phyloP scores from a whole-genome alignment of 345 rosid genomes.

The Citrus unshiu region DNA sequence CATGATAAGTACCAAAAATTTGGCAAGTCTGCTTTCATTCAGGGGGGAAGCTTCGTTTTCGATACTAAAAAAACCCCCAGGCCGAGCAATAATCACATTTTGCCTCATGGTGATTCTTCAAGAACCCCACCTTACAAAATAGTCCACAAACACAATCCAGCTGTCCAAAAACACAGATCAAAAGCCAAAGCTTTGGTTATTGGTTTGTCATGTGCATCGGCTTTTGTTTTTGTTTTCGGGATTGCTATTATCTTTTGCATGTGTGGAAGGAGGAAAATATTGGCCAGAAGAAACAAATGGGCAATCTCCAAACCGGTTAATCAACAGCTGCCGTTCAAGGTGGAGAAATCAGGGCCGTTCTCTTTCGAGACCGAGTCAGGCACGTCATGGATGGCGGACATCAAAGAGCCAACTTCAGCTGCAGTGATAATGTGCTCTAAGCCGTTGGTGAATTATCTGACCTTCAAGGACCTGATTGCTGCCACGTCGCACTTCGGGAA shows the following conservation, averaged over 20 bases:
- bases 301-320: conserved; percentile 72
- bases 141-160: conserved; percentile 2
- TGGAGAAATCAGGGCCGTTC: conserved; percentile 91
- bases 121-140: conserved; percentile 15
- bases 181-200: conserved; percentile 32
- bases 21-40: conserved; percentile 65
- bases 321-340: conserved; percentile 50
- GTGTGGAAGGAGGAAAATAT: conserved; percentile 30
- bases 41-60: conserved; percentile 46
- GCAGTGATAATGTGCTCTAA: conserved; percentile 74
- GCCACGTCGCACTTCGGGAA: conserved; percentile 92
- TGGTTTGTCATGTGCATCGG: conserved; percentile 41
- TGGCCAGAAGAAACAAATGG: conserved; percentile 59
- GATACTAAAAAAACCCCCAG: conserved; percentile 34
- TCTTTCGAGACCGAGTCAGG: conserved; percentile 90
- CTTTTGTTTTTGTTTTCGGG: conserved; percentile 30
- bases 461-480: conserved; percentile 89
- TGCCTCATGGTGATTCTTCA: not conserved
- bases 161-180: conserved; percentile 16
- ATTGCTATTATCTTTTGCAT: conserved; percentile 20
- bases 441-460: conserved; percentile 73
- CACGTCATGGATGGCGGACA: conserved; percentile 89
- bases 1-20: conserved; percentile 41
- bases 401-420: conserved; percentile 83
- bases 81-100: conserved; percentile 9